Conservation (phyloP, 1,284 basidiomycete genomes). For the Xanthoconium separans region DNA sequence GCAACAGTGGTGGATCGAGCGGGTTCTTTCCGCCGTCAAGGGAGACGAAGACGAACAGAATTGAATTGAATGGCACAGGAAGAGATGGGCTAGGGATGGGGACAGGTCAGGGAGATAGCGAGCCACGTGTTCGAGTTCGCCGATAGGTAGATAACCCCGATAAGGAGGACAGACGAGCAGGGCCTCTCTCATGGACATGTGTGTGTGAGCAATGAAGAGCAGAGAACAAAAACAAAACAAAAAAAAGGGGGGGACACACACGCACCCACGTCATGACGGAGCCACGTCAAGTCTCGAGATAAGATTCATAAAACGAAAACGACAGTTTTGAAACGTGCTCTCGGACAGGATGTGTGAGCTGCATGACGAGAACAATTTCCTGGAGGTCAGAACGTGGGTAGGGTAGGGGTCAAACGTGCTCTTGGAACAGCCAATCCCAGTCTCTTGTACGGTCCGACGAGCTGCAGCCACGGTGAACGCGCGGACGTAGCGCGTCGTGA, state of each 20-base stretch:
- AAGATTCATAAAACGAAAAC: not conserved
- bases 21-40: not conserved
- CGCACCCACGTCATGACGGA: not conserved
- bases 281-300: not conserved
- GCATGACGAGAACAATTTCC: not conserved
- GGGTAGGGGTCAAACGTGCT: not conserved
- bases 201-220: no score
- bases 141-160: constrained; percentile 7
- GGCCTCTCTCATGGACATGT: no score
- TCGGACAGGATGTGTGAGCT: not conserved
- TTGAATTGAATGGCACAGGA: not conserved
- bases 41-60: no score
- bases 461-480: no score
- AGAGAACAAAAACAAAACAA: not conserved
- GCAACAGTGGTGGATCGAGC: not conserved
- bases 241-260: not conserved
- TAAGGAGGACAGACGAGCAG: not conserved
- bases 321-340: not conserved
- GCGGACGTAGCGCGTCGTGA: no score
- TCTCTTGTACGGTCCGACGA: not conserved
- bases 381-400: not conserved
- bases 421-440: not conserved
- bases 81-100: not conserved
- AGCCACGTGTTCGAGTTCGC: not conserved
- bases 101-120: not conserved